These are phyloP conservation scores for Fistulifera solaris DNA, from an alignment of 108 stramenopile genomes.

Conservation along the genomic window DNA sequence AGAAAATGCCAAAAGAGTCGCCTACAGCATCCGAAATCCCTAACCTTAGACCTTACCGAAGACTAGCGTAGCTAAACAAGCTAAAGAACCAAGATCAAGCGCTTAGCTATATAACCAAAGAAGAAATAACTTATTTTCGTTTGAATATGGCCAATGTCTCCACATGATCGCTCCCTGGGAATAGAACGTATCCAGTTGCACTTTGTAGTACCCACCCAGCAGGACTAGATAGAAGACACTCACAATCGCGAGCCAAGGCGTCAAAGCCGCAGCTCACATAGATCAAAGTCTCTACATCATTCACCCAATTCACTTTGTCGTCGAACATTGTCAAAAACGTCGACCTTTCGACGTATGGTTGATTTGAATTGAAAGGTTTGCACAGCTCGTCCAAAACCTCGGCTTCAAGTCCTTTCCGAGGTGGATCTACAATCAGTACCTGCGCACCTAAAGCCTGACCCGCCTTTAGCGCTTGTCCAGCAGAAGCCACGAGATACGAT, in stretches of 20 bases:
- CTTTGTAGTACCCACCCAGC: slow-evolving; percentile 85
- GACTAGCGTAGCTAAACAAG: too few species aligned
- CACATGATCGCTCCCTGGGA: slow-evolving; percentile 94
- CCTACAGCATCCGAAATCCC: too few species aligned
- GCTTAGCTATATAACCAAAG: too few species aligned
- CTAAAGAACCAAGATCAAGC: too few species aligned
- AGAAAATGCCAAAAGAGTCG: too few species aligned
- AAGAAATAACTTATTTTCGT: slow-evolving; percentile 24
- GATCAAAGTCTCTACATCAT: slow-evolving; percentile 75
- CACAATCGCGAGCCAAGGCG: slow-evolving; percentile 87
- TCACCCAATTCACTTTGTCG: slow-evolving; percentile 57
- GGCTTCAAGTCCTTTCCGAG: slow-evolving; percentile 82
- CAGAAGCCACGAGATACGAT: slow-evolving; percentile 54
- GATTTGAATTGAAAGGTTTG: slow-evolving; percentile 55
- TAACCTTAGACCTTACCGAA: too few species aligned
- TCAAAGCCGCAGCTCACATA: slow-evolving; percentile 98
- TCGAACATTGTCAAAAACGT: slow-evolving; percentile 30
- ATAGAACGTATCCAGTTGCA: slow-evolving; percentile 89
- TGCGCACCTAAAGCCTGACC: slow-evolving; percentile 86
- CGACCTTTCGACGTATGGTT: slow-evolving; percentile 52
- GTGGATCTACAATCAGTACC: slow-evolving; percentile 92
- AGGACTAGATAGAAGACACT: slow-evolving; percentile 46
- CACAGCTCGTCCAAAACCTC: slow-evolving; percentile 75
- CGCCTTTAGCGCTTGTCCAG: slow-evolving; percentile 61
- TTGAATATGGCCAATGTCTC: slow-evolving; percentile 90